Base-by-base conservation (phyloP, 495 filamentous ascomycete genomes). In the Jackrogersella minutella region DNA sequence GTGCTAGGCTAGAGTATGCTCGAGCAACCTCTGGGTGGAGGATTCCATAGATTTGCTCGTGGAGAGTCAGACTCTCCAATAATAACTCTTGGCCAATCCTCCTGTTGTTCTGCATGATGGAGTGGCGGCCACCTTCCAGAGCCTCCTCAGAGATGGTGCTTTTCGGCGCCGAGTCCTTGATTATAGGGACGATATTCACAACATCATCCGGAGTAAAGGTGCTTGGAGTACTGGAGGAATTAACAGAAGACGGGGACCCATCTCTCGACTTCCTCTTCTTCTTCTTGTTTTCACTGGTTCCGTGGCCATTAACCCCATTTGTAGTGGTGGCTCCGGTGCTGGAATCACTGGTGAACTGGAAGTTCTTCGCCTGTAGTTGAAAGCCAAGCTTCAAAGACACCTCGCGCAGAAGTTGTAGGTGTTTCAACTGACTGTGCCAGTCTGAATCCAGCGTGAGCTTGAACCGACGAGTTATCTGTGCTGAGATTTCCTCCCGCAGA, bases 1-100 rank as follows among this genome's bases (percentile, higher is more conserved):
- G 96, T 5, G 96, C 96, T 26, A 99, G 83, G 36, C 90, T 91
- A 76, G 96, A 91, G 80, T 99, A 99, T 31, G 96, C 88, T 75
- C 94, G 87, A 55, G 94, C 93, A 67, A 98, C 93, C 78, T 99
- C 96, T 9, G 96, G 93, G 75, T 99, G 96, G 19, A 99, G 84
- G 37, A 97, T 93, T 58, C 96, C 96, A 71, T 99, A 99, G 72
- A 99, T 97, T 78, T 99, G 96, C 79, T 99, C 96, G 71, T 99
- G 93, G 28, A 99, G 84, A 44, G 95, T 96, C 62, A 99, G 82
- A 17, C 93, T 97, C 75, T 99, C 96, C 43, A 98, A 82, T 34
- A 99, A 86, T 50, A 99, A 86, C 75, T 98, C 95, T 79, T 97
- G 94, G 51, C 96, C 96, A 46, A 98, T 85, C 76, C 97, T 94